Base-by-base conservation (phyloP, 805 yeast species). In the Tanozyma kutaoensis region DNA sequence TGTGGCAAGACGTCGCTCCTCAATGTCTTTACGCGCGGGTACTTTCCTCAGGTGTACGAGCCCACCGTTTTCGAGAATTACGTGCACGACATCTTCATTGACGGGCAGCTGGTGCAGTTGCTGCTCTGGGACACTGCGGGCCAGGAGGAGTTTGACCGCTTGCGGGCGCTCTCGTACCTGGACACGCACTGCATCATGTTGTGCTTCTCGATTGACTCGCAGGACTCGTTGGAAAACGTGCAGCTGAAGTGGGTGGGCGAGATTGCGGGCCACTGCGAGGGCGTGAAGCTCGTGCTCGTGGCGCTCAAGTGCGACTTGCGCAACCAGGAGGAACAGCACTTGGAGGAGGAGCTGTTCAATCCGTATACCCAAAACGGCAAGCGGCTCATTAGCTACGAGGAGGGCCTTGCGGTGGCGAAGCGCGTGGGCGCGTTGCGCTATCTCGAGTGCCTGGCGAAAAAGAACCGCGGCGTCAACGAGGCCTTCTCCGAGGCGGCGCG, bases 61-160 rank as follows among this genome's bases (percentile, higher is more conserved):
- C 98, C 98, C 15, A 88, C 98, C 1, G 96, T 88, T 21, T 88
- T 91, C 55, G 97, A 88, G 49, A 88, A 88, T 58, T 88, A 88
- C 49, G 94, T 86, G 33, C 97, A 88, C 54, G 97, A 88, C 49
- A 91, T 88, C 37, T 88, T 82, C 55, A 85, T 88, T 29, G 98
- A 88, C 50, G 88, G 88, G 28, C 84, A 82, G 50, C 84, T 91
- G 26, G 80, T 88, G 42, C 93, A 86, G 45, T 59, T 88, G 31
- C 85, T 95, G 11, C 61, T 88, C 29, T 91, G 98, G 98, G 98
- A 88, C 50, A 88, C 98, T 5, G 98, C 98, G 2, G 98, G 98
- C 6, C 98, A 88, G 61, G 98, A 88, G 56, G 98, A 88, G 57
- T 88, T 88, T 43, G 98, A 88, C 52, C 69, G 96, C 36, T 66